phyloP scores from a whole-genome alignment of 495 filamentous ascomycete genomes.

The Sordaria brevicollis region DNA sequence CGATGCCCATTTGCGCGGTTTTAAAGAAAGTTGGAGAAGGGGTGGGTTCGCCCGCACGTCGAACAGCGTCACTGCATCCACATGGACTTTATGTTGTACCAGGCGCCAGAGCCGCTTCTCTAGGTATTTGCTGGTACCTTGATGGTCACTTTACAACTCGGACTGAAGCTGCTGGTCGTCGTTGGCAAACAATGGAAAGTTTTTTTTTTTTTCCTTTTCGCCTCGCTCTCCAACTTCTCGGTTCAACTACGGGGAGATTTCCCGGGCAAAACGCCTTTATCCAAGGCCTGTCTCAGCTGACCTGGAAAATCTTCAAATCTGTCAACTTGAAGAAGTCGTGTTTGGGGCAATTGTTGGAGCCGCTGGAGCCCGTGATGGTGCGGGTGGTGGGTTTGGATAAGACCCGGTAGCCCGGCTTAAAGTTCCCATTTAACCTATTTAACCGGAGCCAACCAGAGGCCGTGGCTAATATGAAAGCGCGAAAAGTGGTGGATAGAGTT shows the following conservation, averaged over 20 bases:
- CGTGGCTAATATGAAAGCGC: constrained; percentile 17
- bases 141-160: background rate
- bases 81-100: background rate
- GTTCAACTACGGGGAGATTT: background rate
- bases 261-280: background rate
- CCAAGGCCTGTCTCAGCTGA: background rate
- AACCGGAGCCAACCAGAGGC: constrained; percentile 14
- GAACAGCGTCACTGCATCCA: constrained; percentile 4
- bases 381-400: constrained; percentile 4
- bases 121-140: background rate
- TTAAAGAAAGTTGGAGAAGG: constrained; percentile 12
- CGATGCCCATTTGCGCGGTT: constrained; percentile 22
- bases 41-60: constrained; percentile 11
- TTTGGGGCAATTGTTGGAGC: background rate
- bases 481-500: background rate
- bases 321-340: background rate
- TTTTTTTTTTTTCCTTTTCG: background rate
- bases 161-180: background rate
- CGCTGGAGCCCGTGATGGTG: constrained; percentile 3
- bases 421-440: constrained; percentile 20
- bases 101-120: background rate
- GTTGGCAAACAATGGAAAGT: background rate
- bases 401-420: constrained; percentile 24
- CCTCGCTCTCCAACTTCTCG: background rate
- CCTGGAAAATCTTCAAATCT: background rate